Conservation (phyloP, 2,329 filamentous ascomycete genomes). For the Phialophora tarda region DNA sequence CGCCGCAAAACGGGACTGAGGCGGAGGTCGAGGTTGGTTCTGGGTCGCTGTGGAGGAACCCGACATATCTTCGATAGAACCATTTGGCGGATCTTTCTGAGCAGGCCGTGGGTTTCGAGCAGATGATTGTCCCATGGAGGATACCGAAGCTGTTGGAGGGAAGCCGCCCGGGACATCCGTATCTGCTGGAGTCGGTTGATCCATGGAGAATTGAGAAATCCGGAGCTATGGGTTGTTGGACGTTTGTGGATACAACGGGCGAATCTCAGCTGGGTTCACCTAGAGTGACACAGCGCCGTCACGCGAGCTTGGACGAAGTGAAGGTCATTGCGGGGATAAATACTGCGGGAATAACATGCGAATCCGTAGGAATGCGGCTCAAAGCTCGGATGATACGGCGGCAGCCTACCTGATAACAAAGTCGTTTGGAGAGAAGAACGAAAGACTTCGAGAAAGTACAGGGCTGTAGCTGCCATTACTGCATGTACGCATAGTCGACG, state of each 20-base stretch:
- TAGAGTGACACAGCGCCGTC: neutral
- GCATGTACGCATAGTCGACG: neutral
- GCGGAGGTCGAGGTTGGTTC: neutral
- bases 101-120: neutral
- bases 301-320: neutral
- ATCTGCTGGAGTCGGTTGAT: neutral
- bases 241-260: neutral
- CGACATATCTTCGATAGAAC: slow-evolving; percentile 2
- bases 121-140: neutral
- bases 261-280: neutral
- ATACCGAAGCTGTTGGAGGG: neutral
- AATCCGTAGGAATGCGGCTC: neutral
- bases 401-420: slow-evolving; percentile 1
- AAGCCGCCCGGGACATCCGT: neutral
- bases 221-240: neutral
- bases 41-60: neutral
- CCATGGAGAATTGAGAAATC: neutral
- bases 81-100: neutral
- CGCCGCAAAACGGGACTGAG: neutral
- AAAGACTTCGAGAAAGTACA: neutral
- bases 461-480: neutral
- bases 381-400: neutral
- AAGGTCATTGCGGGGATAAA: slow-evolving; percentile 7
- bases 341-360: slow-evolving; percentile 10
- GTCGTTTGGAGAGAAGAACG: neutral